phyloP scores from a whole-genome alignment of 352 stramenopile species.

The Phytophthora macrochlamydospora region DNA sequence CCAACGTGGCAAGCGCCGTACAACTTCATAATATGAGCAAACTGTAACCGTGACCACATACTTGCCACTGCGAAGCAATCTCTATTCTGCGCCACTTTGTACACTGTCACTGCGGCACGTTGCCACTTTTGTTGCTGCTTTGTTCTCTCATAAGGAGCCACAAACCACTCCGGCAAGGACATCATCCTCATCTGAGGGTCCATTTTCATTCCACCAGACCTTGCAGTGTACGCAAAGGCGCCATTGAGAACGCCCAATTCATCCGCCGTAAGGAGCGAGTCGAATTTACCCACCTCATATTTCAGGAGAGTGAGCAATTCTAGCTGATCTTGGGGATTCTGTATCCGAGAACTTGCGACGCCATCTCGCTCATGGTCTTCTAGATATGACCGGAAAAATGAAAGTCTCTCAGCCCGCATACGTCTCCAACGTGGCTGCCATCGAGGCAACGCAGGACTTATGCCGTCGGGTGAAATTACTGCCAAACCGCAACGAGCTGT shows the following conservation, averaged over 20 bases:
- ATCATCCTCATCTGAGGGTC: conserved; percentile 22
- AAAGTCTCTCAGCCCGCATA: conserved; percentile 37
- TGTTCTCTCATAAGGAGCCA: conserved; percentile 30
- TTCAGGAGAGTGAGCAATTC: conserved; percentile 37
- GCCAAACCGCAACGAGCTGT: conserved; percentile 32
- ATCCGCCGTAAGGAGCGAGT: conserved; percentile 28
- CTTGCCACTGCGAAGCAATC: conserved; percentile 28
- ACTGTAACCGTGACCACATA: conserved; percentile 31
- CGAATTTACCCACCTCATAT: conserved; percentile 27
- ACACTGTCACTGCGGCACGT: conserved; percentile 25
- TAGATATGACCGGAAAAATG: conserved; percentile 32
- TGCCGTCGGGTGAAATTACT: conserved; percentile 12
- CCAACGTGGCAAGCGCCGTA: conserved; percentile 39
- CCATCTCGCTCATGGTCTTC: conserved; percentile 16
- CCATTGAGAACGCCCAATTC: conserved; percentile 27
- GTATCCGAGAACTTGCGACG: conserved; percentile 15
- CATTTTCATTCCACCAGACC: conserved; percentile 18
- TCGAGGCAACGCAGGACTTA: conserved; percentile 21
- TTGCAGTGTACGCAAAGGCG: conserved; percentile 27
- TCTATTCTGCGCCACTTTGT: conserved; percentile 17
- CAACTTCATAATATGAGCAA: conserved; percentile 35
- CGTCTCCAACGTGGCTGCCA: conserved; percentile 39
- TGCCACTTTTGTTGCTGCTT: conserved; percentile 37
- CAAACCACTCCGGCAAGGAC: conserved; percentile 39
- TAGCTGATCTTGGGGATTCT: conserved; percentile 25